phyloP scores from a whole-genome alignment of 768 basidiomycete genomes.

The Suillus subaureus region DNA sequence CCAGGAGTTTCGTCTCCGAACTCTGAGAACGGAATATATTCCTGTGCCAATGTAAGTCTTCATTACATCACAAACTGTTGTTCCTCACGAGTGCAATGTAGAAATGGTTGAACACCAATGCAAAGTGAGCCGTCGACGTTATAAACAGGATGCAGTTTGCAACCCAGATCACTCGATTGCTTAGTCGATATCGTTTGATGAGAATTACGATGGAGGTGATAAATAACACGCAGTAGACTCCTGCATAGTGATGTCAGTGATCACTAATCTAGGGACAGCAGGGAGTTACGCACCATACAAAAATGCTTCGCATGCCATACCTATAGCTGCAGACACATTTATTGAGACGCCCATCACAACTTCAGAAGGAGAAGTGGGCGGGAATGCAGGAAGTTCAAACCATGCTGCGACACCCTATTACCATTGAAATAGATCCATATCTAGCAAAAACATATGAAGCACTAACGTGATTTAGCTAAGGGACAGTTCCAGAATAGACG shows the following conservation, averaged over 20 bases:
- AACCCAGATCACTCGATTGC: slow-evolving; percentile 9
- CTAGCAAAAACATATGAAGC: too few relatives aligned
- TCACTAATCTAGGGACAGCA: too few relatives aligned
- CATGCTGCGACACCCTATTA: too few relatives aligned
- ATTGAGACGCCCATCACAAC: not conserved
- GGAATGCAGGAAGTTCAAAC: too few relatives aligned
- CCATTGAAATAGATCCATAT: too few relatives aligned
- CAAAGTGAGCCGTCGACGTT: slow-evolving; percentile 18
- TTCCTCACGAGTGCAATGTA: slow-evolving; percentile 22
- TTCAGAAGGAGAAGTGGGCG: too few relatives aligned
- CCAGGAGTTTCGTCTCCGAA: slow-evolving; percentile 21
- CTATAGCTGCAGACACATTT: slow-evolving; percentile 1
- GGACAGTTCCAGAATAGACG: too few relatives aligned
- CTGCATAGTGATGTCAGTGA: not conserved
- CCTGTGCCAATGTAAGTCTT: slow-evolving; percentile 9
- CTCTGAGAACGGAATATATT: slow-evolving; percentile 16
- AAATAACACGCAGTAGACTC: slow-evolving; percentile 20
- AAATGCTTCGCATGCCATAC: slow-evolving; percentile 27
- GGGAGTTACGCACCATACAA: slow-evolving; percentile 24
- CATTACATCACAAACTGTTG: not conserved
- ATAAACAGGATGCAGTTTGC: slow-evolving; percentile 21
- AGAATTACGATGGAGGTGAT: slow-evolving; percentile 16
- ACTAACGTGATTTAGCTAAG: too few relatives aligned
- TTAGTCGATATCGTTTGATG: slow-evolving; percentile 7
- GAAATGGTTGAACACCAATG: slow-evolving; percentile 26